Percentiles rank a stretch among this genome's conserved stretches.
These are phyloP conservation scores for Pythium apleroticum DNA, from an alignment of 352 stramenopile species.

Conservation along the genomic window DNA sequence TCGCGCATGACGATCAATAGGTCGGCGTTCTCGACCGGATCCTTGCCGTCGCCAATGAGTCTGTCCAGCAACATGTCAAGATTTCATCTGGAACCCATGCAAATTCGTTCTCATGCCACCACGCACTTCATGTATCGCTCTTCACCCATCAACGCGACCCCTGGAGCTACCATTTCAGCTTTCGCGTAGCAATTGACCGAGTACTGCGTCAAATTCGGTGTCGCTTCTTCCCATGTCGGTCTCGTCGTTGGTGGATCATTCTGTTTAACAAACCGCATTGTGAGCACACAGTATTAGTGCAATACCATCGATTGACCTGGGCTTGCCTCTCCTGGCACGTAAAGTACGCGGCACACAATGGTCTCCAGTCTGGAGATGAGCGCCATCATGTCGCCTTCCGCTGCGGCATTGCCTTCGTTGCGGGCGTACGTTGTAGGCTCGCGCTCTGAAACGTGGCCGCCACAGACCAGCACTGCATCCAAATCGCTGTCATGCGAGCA, in stretches of 20 bases:
- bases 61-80: slow-evolving; percentile 21
- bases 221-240: slow-evolving; percentile 36
- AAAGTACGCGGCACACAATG: slow-evolving; percentile 85
- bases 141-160: slow-evolving; percentile 51
- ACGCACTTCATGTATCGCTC: slow-evolving; percentile 59
- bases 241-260: slow-evolving; percentile 79
- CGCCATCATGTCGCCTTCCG: slow-evolving; percentile 89
- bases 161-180: slow-evolving; percentile 37
- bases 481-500: slow-evolving; percentile 65
- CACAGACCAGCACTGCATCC: slow-evolving; percentile 75
- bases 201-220: slow-evolving; percentile 78
- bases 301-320: no score
- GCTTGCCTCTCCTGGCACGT: slow-evolving; percentile 67
- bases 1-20: slow-evolving; percentile 70
- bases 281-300: no score
- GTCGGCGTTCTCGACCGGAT: slow-evolving; percentile 49
- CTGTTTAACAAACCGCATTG: slow-evolving; percentile 24
- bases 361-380: slow-evolving; percentile 85
- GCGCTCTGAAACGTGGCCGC: slow-evolving; percentile 53
- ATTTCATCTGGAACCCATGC: no score
- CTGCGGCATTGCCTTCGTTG: slow-evolving; percentile 60
- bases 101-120: not conserved
- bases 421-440: slow-evolving; percentile 49
- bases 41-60: slow-evolving; percentile 53
- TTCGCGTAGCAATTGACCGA: slow-evolving; percentile 70